A percentile compares a stretch with the other conserved stretches of the same genome.
These are phyloP conservation scores for Penicillium alfredii DNA, from an alignment of 495 filamentous ascomycete species.

Conservation along the genomic window DNA sequence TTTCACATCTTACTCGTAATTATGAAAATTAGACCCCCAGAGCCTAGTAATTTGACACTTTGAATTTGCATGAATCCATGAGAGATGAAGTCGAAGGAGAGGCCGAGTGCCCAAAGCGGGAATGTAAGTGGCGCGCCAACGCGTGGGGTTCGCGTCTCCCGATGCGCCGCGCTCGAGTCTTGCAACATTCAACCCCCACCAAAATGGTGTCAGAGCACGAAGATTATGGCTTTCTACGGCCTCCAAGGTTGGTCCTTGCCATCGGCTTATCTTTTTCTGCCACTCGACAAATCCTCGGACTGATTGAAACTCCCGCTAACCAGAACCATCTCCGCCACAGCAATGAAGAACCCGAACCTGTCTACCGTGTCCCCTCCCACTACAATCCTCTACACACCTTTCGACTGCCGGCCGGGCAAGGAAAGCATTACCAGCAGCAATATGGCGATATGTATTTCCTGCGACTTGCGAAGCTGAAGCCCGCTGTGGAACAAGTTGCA, in stretches of 20 bases:
- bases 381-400: conserved; percentile 76
- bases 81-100: too few species aligned
- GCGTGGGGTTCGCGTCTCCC: conserved; percentile 19
- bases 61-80: too few species aligned
- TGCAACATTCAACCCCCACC: conserved; percentile 2
- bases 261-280: conserved; percentile 20
- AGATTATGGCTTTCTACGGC: conserved; percentile 30
- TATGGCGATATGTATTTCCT: conserved; percentile 97
- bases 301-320: conserved; percentile 18
- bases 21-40: too few species aligned
- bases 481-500: conserved; percentile 69
- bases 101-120: conserved; percentile 24
- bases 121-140: conserved; percentile 30
- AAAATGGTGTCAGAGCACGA: conserved; percentile 25
- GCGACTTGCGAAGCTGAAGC: conserved; percentile 81
- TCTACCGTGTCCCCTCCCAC: conserved; percentile 48
- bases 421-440: conserved; percentile 85
- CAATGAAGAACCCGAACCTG: conserved; percentile 34
- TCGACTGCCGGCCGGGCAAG: conserved; percentile 57
- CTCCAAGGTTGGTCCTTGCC: too few species aligned
- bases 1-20: too few species aligned
- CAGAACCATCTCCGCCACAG: conserved; percentile 15
- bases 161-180: too few species aligned
- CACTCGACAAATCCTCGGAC: not conserved
- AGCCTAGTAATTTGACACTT: too few species aligned